Evolutionary conservation across 306 rosid genomes (phyloP).

Genomic region (Acmispon strigosus): DNA sequence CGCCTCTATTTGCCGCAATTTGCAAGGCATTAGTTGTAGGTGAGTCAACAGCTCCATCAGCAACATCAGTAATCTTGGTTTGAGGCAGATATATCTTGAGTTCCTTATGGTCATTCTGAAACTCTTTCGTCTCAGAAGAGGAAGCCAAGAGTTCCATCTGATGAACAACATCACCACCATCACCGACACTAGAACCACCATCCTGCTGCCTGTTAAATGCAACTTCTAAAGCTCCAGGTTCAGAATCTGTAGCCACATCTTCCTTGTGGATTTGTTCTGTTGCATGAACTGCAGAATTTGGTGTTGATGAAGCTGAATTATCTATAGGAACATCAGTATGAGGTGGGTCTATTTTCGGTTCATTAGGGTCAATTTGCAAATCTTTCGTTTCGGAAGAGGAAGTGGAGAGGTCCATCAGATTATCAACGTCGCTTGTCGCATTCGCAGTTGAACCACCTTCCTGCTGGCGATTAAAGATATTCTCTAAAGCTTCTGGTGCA

Average conservation of each 20-base stretch:
- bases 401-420: constrained; percentile 2
- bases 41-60: constrained; percentile 19
- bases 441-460: constrained; percentile 15
- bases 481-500: constrained; percentile 4
- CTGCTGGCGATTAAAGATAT: background rate
- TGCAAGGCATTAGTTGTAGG: constrained; percentile 25
- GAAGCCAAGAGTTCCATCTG: constrained; percentile 5
- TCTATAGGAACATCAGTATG: constrained; percentile 8
- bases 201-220: background rate
- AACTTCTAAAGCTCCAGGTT: constrained; percentile 12
- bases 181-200: background rate
- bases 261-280: constrained; percentile 21
- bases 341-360: constrained; percentile 12
- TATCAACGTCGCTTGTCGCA: constrained; percentile 18
- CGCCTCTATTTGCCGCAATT: constrained; percentile 41
- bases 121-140: constrained; percentile 13
- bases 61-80: constrained; percentile 16
- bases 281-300: constrained; percentile 9
- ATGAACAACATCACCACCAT: constrained; percentile 6
- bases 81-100: constrained; percentile 5
- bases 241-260: constrained; percentile 14
- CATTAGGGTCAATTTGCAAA: constrained; percentile 17
- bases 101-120: constrained; percentile 15
- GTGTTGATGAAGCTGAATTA: constrained; percentile 33
- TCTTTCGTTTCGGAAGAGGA: constrained; percentile 5